These are phyloP conservation scores for Scutellaria minor DNA, from an alignment of 257 asterid genomes.

Conservation along the genomic window DNA sequence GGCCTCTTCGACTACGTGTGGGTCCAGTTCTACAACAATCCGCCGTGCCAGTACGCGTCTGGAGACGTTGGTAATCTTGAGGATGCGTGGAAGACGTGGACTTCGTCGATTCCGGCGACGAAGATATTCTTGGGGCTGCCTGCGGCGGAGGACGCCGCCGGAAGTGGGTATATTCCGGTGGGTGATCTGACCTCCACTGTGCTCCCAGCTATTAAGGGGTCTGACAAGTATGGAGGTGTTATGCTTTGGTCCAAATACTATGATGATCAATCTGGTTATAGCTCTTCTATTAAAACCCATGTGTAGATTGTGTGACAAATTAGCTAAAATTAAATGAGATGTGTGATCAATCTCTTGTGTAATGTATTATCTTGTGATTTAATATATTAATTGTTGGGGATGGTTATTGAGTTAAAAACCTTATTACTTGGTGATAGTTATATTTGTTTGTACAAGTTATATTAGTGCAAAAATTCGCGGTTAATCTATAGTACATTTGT, in stretches of 20 bases:
- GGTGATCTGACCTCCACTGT: conserved; percentile 30
- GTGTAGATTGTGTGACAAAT: conserved; percentile 33
- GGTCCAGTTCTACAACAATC: conserved; percentile 30
- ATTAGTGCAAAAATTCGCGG: too few species aligned
- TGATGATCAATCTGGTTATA: conserved; percentile 61
- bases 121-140: conserved; percentile 19
- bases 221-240: conserved; percentile 63
- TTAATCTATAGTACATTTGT: too few species aligned
- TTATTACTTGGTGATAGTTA: too few species aligned
- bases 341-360: too few species aligned
- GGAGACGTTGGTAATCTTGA: conserved; percentile 11
- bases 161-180: conserved; percentile 11
- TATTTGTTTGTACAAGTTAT: too few species aligned
- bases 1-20: conserved; percentile 30
- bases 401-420: too few species aligned
- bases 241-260: conserved; percentile 71
- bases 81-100: conserved; percentile 29
- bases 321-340: too few species aligned
- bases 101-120: background rate
- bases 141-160: conserved; percentile 20
- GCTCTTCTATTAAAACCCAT: conserved; percentile 54
- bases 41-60: conserved; percentile 14
- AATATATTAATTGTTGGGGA: too few species aligned
- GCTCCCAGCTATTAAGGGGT: conserved; percentile 60
- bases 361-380: too few species aligned